These are phyloP conservation scores for Coemansia erecta DNA, from an alignment of 192 early-diverging fungal genomes.

Conservation along the genomic window DNA sequence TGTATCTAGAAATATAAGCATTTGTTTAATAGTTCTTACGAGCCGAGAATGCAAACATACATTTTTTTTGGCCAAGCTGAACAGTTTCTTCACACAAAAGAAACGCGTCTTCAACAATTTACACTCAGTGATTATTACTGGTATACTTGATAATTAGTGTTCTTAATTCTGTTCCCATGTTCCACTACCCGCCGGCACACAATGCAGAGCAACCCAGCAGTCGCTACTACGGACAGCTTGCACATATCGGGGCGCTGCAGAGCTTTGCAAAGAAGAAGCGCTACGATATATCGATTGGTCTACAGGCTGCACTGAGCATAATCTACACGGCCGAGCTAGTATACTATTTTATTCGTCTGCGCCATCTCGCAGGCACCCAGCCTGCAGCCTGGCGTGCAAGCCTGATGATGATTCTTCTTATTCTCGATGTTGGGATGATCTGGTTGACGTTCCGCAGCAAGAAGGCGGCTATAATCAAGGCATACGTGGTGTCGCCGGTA, in stretches of 20 bases:
- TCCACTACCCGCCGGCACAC: conserved; percentile 7
- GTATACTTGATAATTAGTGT: neutral
- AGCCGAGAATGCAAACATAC: neutral
- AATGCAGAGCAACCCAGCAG: conserved; percentile 4
- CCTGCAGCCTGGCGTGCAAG: conserved; percentile 45
- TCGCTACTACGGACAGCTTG: conserved; percentile 13
- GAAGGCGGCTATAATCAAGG: neutral
- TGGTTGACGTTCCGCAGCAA: conserved; percentile 48
- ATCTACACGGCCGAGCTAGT: conserved; percentile 36
- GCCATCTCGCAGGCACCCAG: conserved; percentile 27
- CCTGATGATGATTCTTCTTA: conserved; percentile 37
- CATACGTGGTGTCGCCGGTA: neutral
- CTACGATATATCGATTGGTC: conserved; percentile 44
- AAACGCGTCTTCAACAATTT: too few relatives aligned
- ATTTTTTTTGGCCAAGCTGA: neutral
- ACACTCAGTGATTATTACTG: neutral
- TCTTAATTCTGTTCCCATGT: neutral
- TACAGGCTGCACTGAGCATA: conserved; percentile 35
- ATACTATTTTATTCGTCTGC: conserved; percentile 44
- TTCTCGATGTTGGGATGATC: conserved; percentile 39
- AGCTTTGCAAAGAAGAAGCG: conserved; percentile 25
- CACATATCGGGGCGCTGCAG: conserved; percentile 6
- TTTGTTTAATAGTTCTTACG: neutral
- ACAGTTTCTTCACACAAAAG: too few relatives aligned
- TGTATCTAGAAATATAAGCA: neutral